These are phyloP conservation scores for Nissolia schottii DNA, from an alignment of 306 rosid genomes.

Conservation along the genomic window DNA sequence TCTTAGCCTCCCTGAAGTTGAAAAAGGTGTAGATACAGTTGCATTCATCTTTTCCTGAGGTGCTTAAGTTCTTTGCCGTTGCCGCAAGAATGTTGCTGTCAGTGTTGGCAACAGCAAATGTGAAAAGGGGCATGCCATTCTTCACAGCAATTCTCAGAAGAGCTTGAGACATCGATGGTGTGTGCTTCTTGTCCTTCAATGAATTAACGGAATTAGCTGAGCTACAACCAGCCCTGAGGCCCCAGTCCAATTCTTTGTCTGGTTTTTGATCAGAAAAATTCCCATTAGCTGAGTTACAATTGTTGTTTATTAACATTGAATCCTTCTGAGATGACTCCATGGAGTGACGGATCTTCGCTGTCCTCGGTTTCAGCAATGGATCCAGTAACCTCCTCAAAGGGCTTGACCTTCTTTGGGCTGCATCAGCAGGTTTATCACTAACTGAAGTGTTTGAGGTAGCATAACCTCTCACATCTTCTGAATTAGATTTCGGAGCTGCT, in stretches of 20 bases:
- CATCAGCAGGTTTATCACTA: slow-evolving; percentile 43
- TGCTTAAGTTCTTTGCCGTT: slow-evolving; percentile 59
- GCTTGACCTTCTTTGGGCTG: slow-evolving; percentile 62
- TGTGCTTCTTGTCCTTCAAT: slow-evolving; percentile 40
- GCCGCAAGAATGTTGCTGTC: slow-evolving; percentile 74
- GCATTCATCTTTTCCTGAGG: slow-evolving; percentile 44
- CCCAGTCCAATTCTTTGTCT: slow-evolving; percentile 42
- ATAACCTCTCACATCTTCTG: slow-evolving; percentile 34
- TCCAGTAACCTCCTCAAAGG: slow-evolving; percentile 89
- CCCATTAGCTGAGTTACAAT: slow-evolving; percentile 33
- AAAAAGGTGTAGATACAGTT: slow-evolving; percentile 62
- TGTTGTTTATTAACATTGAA: slow-evolving; percentile 36
- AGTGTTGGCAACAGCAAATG: slow-evolving; percentile 76
- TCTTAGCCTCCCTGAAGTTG: slow-evolving; percentile 68
- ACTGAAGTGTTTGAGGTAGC: slow-evolving; percentile 38
- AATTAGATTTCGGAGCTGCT: slow-evolving; percentile 35
- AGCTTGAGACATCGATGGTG: slow-evolving; percentile 60
- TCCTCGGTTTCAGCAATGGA: slow-evolving; percentile 74
- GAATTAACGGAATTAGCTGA: slow-evolving; percentile 35
- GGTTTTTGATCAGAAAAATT: slow-evolving; percentile 32
- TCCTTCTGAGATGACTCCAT: slow-evolving; percentile 45
- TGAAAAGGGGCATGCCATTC: slow-evolving; percentile 79
- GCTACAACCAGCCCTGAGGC: slow-evolving; percentile 52
- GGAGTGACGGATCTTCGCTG: slow-evolving; percentile 39
- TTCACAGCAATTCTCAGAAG: slow-evolving; percentile 69